Evolutionary conservation across 139 green algal genomes (phyloP).

Genomic region (Chlorella ohadii): DNA sequence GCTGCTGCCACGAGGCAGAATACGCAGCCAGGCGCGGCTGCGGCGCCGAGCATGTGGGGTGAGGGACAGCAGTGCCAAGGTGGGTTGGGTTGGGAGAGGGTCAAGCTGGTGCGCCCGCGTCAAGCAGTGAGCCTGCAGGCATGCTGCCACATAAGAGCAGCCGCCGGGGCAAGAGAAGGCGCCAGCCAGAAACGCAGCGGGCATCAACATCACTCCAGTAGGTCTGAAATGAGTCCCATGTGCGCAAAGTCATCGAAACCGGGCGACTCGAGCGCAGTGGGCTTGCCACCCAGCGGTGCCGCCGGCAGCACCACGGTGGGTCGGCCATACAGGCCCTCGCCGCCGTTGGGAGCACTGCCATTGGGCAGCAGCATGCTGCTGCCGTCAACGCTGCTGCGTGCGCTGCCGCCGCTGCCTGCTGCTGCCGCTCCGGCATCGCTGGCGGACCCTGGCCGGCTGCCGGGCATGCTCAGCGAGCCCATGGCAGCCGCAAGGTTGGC

Average conservation of each 20-base stretch:
- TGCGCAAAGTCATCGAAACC: slow-evolving; percentile 87
- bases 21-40: too few species aligned
- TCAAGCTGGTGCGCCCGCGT: too few species aligned
- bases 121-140: too few species aligned
- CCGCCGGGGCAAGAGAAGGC: too few species aligned
- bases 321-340: background rate
- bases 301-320: background rate
- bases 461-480: background rate
- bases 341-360: background rate
- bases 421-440: background rate
- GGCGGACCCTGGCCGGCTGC: background rate
- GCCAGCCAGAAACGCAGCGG: background rate
- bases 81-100: background rate
- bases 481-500: slow-evolving; percentile 11
- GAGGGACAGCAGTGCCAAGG: background rate
- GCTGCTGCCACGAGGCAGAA: too few species aligned
- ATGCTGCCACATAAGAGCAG: too few species aligned
- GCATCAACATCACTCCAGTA: slow-evolving; percentile 63
- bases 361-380: background rate
- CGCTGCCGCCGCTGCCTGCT: background rate
- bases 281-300: background rate
- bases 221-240: slow-evolving; percentile 83
- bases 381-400: slow-evolving; percentile 13
- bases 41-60: background rate
- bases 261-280: slow-evolving; percentile 57